Evolutionary conservation across 2,329 filamentous ascomycete genomes (phyloP), one percentile per base, ranked within the genome.

Genomic region (Dothiorella sarmentorum): DNA sequence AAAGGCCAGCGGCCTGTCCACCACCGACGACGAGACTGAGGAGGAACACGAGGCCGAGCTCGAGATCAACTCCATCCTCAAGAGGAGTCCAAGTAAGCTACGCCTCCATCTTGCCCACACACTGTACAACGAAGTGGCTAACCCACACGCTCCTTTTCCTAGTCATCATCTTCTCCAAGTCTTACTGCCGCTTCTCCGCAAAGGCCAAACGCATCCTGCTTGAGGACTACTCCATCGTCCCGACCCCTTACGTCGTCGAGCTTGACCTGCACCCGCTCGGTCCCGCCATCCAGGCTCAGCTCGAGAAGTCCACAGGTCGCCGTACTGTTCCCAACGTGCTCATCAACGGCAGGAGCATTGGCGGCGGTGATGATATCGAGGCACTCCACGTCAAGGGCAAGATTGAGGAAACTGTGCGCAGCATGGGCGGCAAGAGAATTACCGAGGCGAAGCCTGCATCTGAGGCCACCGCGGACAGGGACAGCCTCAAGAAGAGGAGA

Each of bases 141-240:
- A 51, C 40, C 10, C 5, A n/a, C 15, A 24, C 18, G 6, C 11
- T 17, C 47, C 7, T 38, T 9, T 15, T 62, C 67, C 60, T 64
- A 94, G 91, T 97, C 61, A 89, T 97, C 71, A 90, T 99, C 67
- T 97, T 97, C 78, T 96, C 91, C 63, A 97, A 99, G 75, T 85
- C 89, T 1, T 96, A 93, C 76, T 99, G 94, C 73, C 91, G 89
- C 0, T 87, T 84, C 76, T 97, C 91, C 53, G 88, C 86, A 70
- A 86, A 85, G 65, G 94, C 94, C 44, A 99, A 99, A 76, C 80
- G 81, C 42, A 83, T 97, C 58, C 83, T 99, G 38, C 84, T 96
- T 40, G 85, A 92, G 20, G 87, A 88, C 66, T 97, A 97, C 78
- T 80, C 79, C 57, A 95, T 99, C 69, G 82, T 85, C 0, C 94